phyloP scores from a whole-genome alignment of 169 alveolate species.

The Plasmodium chabaudi region DNA sequence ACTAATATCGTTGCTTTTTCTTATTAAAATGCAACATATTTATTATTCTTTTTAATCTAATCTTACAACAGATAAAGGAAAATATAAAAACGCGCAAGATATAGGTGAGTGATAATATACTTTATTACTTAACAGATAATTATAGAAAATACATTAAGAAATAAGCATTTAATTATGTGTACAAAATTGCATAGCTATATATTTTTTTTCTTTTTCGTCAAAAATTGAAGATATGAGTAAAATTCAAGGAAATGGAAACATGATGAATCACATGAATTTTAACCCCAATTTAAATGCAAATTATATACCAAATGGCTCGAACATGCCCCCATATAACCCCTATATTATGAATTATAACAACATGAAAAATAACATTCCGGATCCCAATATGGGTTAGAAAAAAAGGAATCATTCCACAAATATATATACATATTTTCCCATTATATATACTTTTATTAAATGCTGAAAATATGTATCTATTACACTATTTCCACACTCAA shows the following conservation, averaged over 20 bases:
- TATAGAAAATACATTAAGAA: too few relatives aligned
- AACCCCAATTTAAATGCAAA: constrained; percentile 3
- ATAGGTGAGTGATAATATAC: too few relatives aligned
- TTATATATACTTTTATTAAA: neutral
- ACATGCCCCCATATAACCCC: constrained; percentile 50
- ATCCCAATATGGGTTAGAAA: constrained; percentile 53
- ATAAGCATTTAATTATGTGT: neutral
- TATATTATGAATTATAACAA: constrained; percentile 35
- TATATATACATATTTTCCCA: neutral
- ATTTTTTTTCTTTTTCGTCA: neutral
- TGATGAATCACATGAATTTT: constrained; percentile 14
- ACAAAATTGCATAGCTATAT: neutral
- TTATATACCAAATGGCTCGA: constrained; percentile 19
- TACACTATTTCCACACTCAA: neutral
- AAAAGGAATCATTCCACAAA: neutral
- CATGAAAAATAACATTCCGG: constrained; percentile 40
- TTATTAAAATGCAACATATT: too few relatives aligned
- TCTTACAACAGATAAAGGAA: too few relatives aligned
- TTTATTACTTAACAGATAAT: too few relatives aligned
- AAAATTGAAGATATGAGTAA: constrained; percentile 23
- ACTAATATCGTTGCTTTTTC: too few relatives aligned
- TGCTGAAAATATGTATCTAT: neutral
- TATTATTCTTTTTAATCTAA: too few relatives aligned
- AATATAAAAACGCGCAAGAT: too few relatives aligned
- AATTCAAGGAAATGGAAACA: constrained; percentile 20